phyloP scores from a whole-genome alignment of 257 asterid species.

The Solanum chmielewskii region DNA sequence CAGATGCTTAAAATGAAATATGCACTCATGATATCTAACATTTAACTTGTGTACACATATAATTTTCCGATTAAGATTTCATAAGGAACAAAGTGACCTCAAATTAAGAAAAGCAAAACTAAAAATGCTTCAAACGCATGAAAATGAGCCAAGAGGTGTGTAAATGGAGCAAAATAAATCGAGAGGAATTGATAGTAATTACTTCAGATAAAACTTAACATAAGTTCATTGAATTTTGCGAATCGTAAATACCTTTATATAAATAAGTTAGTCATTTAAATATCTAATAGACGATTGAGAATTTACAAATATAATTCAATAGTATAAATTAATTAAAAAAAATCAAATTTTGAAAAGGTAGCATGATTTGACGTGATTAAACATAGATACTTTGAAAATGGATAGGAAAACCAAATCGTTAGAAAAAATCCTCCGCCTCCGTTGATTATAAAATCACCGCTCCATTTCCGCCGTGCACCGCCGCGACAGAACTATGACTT shows the following conservation, averaged over 20 bases:
- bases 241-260: too few relatives aligned
- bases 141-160: too few relatives aligned
- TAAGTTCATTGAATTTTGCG: too few relatives aligned
- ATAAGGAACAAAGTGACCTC: neutral
- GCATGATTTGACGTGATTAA: neutral
- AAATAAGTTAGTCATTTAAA: neutral
- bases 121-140: too few relatives aligned
- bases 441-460: neutral
- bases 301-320: neutral
- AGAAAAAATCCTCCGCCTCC: neutral
- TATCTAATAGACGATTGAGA: too few relatives aligned
- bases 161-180: too few relatives aligned
- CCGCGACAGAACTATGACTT: conserved; percentile 1
- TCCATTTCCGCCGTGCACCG: neutral
- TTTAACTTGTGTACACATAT: neutral
- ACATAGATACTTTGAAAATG: neutral
- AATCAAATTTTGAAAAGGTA: neutral
- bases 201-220: neutral
- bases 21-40: neutral
- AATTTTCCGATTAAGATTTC: rapidly evolving
- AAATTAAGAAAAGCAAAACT: too few relatives aligned
- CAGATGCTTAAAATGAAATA: too few relatives aligned
- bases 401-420: neutral
- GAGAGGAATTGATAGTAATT: rapidly evolving
- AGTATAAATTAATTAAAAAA: neutral